phyloP scores from a whole-genome alignment of 164 flowering plant genomes.

The Aristolochia fimbriata region DNA sequence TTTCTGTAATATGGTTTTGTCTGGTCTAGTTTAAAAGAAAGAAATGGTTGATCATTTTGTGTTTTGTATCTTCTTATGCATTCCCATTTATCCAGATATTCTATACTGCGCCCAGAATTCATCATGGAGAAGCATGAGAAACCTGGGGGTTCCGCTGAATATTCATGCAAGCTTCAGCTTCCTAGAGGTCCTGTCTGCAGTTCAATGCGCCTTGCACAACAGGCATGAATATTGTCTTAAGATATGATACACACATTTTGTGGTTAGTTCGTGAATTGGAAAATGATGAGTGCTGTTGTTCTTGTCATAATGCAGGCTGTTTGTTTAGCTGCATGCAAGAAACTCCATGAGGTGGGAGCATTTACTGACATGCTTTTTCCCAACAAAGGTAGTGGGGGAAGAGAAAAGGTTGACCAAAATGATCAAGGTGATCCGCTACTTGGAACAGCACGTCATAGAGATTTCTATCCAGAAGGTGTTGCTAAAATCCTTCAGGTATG shows the following conservation, averaged over 20 bases:
- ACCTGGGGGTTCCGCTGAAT: slow-evolving; percentile 68
- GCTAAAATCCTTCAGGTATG: slow-evolving; percentile 79
- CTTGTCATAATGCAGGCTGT: slow-evolving; percentile 50
- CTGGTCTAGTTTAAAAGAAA: too few relatives aligned
- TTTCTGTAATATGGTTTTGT: too few relatives aligned
- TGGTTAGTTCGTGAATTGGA: not conserved
- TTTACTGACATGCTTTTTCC: slow-evolving; percentile 99
- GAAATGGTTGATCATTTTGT: too few relatives aligned
- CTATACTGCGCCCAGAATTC: slow-evolving; percentile 97
- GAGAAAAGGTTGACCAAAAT: slow-evolving; percentile 58
- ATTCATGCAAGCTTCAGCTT: slow-evolving; percentile 96
- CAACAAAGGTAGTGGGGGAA: slow-evolving; percentile 86
- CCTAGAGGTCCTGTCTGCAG: slow-evolving; percentile 97
- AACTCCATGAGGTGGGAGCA: slow-evolving; percentile 99
- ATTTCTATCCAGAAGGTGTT: slow-evolving; percentile 99
- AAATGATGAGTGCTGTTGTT: not conserved
- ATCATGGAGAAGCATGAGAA: slow-evolving; percentile 89
- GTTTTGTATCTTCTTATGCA: not conserved
- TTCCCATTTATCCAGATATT: slow-evolving; percentile 40
- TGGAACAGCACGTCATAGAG: slow-evolving; percentile 97
- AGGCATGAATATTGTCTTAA: slow-evolving; percentile 32
- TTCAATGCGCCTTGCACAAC: slow-evolving; percentile 96
- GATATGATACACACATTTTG: slow-evolving; percentile 2
- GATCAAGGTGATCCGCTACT: slow-evolving; percentile 90
- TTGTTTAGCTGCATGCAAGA: slow-evolving; percentile 98